Base-by-base conservation (phyloP, 2,329 filamentous ascomycete genomes). In the Pyricularia pennisetigena region DNA sequence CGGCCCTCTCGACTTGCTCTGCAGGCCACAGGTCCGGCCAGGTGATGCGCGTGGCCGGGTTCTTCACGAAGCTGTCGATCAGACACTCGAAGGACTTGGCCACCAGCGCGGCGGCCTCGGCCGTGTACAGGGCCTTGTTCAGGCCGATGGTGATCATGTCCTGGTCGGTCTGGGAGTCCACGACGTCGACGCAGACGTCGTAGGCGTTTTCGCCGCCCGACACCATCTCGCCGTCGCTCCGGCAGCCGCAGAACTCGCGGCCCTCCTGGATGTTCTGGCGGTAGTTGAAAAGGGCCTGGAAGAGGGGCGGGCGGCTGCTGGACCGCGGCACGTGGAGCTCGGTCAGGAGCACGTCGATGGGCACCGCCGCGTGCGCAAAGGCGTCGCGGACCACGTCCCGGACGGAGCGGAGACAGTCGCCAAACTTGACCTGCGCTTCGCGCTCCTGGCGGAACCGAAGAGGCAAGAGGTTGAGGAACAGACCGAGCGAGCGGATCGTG, bases 331-430 rank as follows among this genome's bases (percentile, higher is more conserved):
- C 75, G 3, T 76, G 73, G 1, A 86, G 74, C 30, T 82, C 74
- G 0, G 80, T 72, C 0, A 87, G 74, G 0, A 87, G 70, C 0
- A 81, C 74, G 63, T 86, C 80, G 67, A 85, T 83, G 0, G 85
- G 85, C 4, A 86, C 67, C 0, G 70, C 49, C 0, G 83, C 82
- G 71, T 84, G 74, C 0, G 68, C 70, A 0, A 86, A 73, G 0
- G 81, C 83, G 0, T 64, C 68, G 28, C 80, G 76, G 1, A 24
- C 73, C 70, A 68, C 72, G 72, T 72, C 68, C 2, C 69, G 69
- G 16, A 69, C 66, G 9, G 70, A 67, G 9, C 67, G 24, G n/a
- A 82, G 69, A 2, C 71, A 70, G 5, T 78, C 74, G 0, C 68
- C 70, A 68, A 62, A 28, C 8, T 26, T 62, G 59, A 32, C 5